Evolutionary conservation across 2,329 filamentous ascomycete species (phyloP), one percentile per base, ranked within the genome.

Genomic region (Aspergillus persii): DNA sequence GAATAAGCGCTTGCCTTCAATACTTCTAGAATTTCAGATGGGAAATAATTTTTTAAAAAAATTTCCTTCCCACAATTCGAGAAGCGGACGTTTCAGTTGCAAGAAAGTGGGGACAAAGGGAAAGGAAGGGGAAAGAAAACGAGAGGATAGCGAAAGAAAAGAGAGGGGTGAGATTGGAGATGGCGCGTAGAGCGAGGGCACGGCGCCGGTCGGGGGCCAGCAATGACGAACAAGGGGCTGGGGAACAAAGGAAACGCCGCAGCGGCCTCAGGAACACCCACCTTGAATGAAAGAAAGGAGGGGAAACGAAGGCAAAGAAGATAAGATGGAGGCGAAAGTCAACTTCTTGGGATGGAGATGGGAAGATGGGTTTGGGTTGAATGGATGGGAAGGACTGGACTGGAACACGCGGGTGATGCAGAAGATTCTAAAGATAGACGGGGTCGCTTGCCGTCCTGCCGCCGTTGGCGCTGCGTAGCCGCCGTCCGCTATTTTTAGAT

Each of bases 391-490:
- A 53, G 41, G 47, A 50, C 58, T 60, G 60, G 60, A 62, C 51
- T 53, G 65, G 61, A 63, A 64, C 61, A 63, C 64, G 61, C 68
- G 68, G 59, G 66, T 66, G 58, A 64, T 68, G 60, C 68, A 71
- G 65, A 71, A 65, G 64, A 71, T 71, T 66, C 70, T 72, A 68
- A 74, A 70, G 66, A 73, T 71, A 71, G 68, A 66, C 59, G 53
- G 44, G 18, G 53, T 31, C 44, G 53, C 53, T 41, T 41, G 53
- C 48, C 30, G 30, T 41, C 46, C 26, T 47, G 41, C 53, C 53
- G 29, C 46, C 36, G 31, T 54, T 48, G 46, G 46, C 41, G 44
- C 52, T 29, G 50, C 39, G 30, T 53, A 53, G 44, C 39, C 53
- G 53, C 53, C 49, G 27, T 31, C 30, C 30, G 53, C 53, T 54